Base-by-base conservation (phyloP, 495 filamentous ascomycete species). In the Talaromyces liani region DNA sequence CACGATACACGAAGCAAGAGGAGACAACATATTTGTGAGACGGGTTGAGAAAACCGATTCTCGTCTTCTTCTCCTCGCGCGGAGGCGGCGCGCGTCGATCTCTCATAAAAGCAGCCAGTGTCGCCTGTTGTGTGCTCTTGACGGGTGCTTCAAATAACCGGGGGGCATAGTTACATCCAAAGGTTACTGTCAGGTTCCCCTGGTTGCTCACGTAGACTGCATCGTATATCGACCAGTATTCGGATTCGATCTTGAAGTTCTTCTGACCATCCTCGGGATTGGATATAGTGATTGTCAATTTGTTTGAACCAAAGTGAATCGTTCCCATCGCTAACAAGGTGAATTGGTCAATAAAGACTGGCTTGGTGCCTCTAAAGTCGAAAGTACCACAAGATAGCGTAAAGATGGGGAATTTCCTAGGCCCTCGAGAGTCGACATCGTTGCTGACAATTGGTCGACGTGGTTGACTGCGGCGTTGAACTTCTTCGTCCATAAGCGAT, bases 1-100 rank as follows among this genome's bases (percentile, higher is more conserved):
- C 39, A 25, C 60, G 66, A 39, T 64, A 64, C 24, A 49, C 57
- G 39, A 64, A 64, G 18, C 63, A 64, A 20, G 54, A 29, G 14
- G 63, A 45, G 56, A 64, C 63, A 1, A 64, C 25, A 8, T 51
- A 25, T 51, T 60, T 59, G 55, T 64, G 63, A 18, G n/a, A 16
- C 2, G 20, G 29, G 16, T 59, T 25, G 25, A 64, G 63, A 51
- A 47, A 59, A 9, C 57, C 29, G 34, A 64, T n/a, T 9, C 63
- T 25, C 25, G n/a, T 63, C 39, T 57, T 63, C 20, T 63, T 63
- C 29, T 45, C 53, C n/a, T 36, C 60, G n/a, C 27, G 60, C 25
- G 27, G 33, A 25, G 33, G 39, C 7, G 27, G 12, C 8, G 22
- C 27, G n/a, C 27, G 45, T 51, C 41, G 60, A 54, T 29, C 45